phyloP scores from a whole-genome alignment of 352 stramenopile species.

The Globisporangium uncinulatum region DNA sequence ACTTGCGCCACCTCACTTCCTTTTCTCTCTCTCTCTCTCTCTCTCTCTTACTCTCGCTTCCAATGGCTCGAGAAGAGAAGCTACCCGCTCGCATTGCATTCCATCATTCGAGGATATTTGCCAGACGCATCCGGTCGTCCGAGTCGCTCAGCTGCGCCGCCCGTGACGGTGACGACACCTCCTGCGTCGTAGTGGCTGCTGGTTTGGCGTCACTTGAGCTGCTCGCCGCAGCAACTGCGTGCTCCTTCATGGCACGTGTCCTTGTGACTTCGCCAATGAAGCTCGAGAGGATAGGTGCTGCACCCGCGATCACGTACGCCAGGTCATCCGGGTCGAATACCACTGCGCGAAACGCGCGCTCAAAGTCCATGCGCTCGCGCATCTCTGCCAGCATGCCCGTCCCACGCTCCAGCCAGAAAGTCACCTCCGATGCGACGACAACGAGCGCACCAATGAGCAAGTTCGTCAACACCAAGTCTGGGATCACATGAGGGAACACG shows the following conservation, averaged over 20 bases:
- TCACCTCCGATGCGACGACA: slow-evolving; percentile 10
- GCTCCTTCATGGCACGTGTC: background rate
- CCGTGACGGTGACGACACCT: background rate
- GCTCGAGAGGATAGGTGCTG: slow-evolving; percentile 8
- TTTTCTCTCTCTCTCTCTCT: too few species aligned
- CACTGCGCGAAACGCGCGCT: slow-evolving; percentile 19
- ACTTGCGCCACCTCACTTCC: too few species aligned
- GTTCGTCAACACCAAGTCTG: background rate
- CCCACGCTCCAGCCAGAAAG: slow-evolving; percentile 18
- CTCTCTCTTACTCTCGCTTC: background rate
- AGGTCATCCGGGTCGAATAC: slow-evolving; percentile 20
- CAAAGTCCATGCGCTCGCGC: slow-evolving; percentile 25
- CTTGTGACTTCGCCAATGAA: background rate
- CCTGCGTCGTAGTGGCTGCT: background rate
- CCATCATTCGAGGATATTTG: background rate
- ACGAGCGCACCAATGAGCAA: slow-evolving; percentile 8
- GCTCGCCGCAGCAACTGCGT: background rate
- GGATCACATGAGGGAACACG: slow-evolving; percentile 9
- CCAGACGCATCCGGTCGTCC: slow-evolving; percentile 1
- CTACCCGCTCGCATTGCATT: background rate
- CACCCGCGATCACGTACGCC: slow-evolving; percentile 14
- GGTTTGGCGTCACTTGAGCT: background rate
- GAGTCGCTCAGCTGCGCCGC: background rate
- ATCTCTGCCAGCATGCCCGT: slow-evolving; percentile 13
- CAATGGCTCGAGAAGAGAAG: background rate